Percentiles rank a stretch among this genome's conserved stretches.
These are phyloP conservation scores for Wickerhamomyces ciferrii DNA, from an alignment of 805 yeast genomes.

Conservation along the genomic window DNA sequence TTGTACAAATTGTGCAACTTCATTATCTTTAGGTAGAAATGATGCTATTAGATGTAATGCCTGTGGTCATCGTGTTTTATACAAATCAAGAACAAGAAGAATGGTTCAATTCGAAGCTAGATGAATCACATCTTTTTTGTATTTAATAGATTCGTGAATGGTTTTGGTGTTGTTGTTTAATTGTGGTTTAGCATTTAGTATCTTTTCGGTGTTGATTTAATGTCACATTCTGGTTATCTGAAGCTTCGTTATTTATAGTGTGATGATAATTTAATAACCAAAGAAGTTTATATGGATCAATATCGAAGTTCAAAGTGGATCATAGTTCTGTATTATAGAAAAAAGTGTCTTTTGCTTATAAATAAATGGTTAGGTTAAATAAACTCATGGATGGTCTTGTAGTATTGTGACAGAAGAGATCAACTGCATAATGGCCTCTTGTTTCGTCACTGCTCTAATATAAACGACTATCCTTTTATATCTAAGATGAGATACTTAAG, in stretches of 20 bases:
- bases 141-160: no score
- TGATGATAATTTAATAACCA: no score
- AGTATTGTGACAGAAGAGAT: no score
- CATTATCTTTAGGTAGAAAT: slow-evolving; percentile 79
- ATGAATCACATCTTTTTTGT: no score
- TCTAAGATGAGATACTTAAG: no score
- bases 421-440: no score
- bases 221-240: neutral
- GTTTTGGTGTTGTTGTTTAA: neutral
- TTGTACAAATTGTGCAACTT: slow-evolving; percentile 94
- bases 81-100: slow-evolving; percentile 96
- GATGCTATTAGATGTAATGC: slow-evolving; percentile 98
- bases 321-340: neutral
- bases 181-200: neutral
- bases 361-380: neutral
- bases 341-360: neutral
- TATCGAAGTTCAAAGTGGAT: neutral
- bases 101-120: slow-evolving; percentile 89
- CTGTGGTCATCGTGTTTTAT: slow-evolving; percentile 96
- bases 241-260: no score
- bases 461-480: no score
- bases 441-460: no score
- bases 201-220: neutral
- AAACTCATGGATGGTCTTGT: neutral
- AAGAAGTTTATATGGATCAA: no score